Base-by-base conservation (phyloP, 306 rosid species). In the Fragaria ananassa region DNA sequence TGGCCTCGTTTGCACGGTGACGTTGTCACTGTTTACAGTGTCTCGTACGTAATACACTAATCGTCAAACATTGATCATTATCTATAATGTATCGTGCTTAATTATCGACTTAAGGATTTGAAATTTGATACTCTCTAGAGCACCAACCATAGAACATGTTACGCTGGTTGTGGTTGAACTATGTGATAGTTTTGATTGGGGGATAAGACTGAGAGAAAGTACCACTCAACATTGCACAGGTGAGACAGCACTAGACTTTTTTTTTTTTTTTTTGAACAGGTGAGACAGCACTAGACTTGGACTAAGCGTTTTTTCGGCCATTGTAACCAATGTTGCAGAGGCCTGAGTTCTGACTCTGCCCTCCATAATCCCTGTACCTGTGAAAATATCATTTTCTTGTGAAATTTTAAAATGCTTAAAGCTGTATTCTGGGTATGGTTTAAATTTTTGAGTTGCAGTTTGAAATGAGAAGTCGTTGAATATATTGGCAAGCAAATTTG, bases 241-340 rank as follows among this genome's bases (percentile, higher is more conserved):
- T 29, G 31, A 29, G 31, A 29, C 31, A 29, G 31, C 31, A 29
- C 31, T 1, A 29, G 2, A 29, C 31, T 1, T 29, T 29, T 29
- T 29, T 27, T 25, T 25, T 25, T 25, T 27, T 29, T 29, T 29
- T 29, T 29, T 29, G 31, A 29, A 29, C 31, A 29, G 31, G 89
- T 83, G 89, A 83, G 74, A 75, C 78, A 13, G 5, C 90, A 86
- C 76, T 42, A 72, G 11, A 54, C 62, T 67, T 51, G 46, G 51
- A 56, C 35, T 19, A 21, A 15, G 68, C 8, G 19, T 41, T 42
- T 62, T 13, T 70, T 21, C 72, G 41, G 49, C 44, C 18, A 46
- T 68, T 64, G 21, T 37, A 27, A 41, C 31, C 31, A 19, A 14
- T 13, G 67, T 45, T 57, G 18, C 72, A 31, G 53, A 67, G 23